Evolutionary conservation across 1,284 basidiomycete species (phyloP).

Genomic region (Apiotrichum brassicae): DNA sequence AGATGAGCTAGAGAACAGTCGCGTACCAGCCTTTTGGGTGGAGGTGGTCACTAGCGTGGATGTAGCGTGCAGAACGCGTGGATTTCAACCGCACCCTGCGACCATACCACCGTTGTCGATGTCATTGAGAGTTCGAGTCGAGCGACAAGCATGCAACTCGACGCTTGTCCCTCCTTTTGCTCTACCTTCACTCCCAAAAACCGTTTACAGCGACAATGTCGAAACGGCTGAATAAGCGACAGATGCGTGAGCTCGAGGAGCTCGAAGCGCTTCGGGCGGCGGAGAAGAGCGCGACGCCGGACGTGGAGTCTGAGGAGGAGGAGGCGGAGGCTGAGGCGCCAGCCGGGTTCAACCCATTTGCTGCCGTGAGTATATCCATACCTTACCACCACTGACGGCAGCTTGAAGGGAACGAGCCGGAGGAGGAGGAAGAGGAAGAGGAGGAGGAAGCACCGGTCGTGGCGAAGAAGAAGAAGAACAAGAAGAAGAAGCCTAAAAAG

Average conservation of each 20-base stretch:
- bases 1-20: no score
- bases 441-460: slow-evolving; percentile 21
- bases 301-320: slow-evolving; percentile 8
- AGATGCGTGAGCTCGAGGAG: slow-evolving; percentile 75
- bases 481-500: slow-evolving; percentile 43
- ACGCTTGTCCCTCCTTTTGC: no score
- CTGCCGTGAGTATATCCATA: slow-evolving; percentile 49
- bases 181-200: no score
- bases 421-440: slow-evolving; percentile 26
- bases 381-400: background rate
- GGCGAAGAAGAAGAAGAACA: slow-evolving; percentile 43
- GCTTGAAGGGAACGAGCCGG: slow-evolving; percentile 17
- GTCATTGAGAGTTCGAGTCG: no score
- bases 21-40: no score
- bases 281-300: slow-evolving; percentile 28
- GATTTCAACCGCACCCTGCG: no score
- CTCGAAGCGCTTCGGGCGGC: slow-evolving; percentile 41
- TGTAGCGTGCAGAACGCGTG: no score
- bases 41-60: no score
- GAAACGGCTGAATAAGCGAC: slow-evolving; percentile 63
- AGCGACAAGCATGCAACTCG: no score
- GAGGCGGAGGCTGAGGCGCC: slow-evolving; percentile 19
- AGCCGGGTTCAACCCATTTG: slow-evolving; percentile 48
- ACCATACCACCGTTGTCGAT: no score
- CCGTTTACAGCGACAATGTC: no score